Evolutionary conservation across 2,329 filamentous ascomycete genomes (phyloP).

Genomic region (Boeremia lycopersici): DNA sequence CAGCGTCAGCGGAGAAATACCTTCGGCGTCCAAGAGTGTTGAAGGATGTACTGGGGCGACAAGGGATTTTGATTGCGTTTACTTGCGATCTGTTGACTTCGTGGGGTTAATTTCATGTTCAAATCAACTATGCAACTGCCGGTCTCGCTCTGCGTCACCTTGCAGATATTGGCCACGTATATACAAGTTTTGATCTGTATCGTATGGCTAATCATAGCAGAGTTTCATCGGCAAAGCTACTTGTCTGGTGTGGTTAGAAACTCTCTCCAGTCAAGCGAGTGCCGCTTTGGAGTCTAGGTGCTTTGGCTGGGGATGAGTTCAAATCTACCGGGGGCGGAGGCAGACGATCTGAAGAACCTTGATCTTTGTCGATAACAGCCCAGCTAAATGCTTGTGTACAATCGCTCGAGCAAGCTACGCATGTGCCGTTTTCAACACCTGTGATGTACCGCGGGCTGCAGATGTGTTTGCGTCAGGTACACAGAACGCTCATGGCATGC

Average conservation of each 20-base stretch:
- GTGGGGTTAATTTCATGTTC: background rate
- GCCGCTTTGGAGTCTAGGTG: background rate
- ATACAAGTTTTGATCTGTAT: background rate
- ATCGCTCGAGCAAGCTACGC: constrained; percentile 3
- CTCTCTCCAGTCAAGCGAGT: background rate
- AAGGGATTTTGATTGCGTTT: background rate
- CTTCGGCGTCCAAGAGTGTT: background rate
- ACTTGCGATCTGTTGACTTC: background rate
- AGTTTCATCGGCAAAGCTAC: background rate
- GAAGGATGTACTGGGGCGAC: background rate
- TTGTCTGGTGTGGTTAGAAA: background rate
- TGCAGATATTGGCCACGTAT: background rate
- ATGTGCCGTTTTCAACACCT: background rate
- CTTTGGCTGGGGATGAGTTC: background rate
- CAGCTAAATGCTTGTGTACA: background rate
- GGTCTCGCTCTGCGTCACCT: background rate
- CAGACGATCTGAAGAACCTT: background rate
- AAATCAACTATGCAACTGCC: background rate
- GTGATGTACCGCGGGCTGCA: background rate
- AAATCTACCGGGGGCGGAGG: background rate
- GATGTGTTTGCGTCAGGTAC: background rate
- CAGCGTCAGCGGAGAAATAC: background rate
- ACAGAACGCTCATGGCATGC: background rate
- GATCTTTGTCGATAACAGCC: background rate
- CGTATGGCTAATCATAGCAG: background rate